A percentile compares a stretch with the other conserved stretches of the same genome.
These are phyloP conservation scores for Chaetomium sp. DNA, from an alignment of 2,329 filamentous ascomycete genomes.

Conservation along the genomic window DNA sequence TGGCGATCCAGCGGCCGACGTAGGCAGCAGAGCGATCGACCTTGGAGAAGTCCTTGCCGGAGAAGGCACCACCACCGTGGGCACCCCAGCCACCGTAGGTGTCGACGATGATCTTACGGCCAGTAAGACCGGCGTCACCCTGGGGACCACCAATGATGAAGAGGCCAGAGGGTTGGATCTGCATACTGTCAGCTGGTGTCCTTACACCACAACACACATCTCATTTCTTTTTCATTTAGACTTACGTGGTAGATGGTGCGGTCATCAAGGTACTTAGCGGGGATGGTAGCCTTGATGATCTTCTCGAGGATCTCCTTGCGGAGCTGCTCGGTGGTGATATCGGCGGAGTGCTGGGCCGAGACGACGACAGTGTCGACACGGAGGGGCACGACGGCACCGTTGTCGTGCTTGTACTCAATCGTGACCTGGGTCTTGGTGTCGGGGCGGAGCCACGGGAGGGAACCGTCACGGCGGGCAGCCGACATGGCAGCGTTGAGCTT, in stretches of 20 bases:
- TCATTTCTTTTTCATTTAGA: slow-evolving; percentile 17
- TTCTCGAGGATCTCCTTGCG: slow-evolving; percentile 94
- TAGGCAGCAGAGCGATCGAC: slow-evolving; percentile 98
- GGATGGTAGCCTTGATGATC: slow-evolving; percentile 94
- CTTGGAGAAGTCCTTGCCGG: slow-evolving; percentile 99
- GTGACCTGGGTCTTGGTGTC: slow-evolving; percentile 99
- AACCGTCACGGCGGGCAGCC: slow-evolving; percentile 77
- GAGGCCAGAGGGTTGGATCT: slow-evolving; percentile 92
- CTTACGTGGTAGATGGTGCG: slow-evolving; percentile 90
- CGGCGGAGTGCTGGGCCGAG: slow-evolving; percentile 85
- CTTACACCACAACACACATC: background rate
- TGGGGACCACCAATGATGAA: slow-evolving; percentile 99
- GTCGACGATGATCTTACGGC: slow-evolving; percentile 99
- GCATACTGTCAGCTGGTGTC: slow-evolving; percentile 27
- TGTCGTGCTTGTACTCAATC: slow-evolving; percentile 95
- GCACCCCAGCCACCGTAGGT: slow-evolving; percentile 99
- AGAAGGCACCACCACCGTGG: slow-evolving; percentile 99
- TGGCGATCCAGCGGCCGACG: slow-evolving; percentile 96
- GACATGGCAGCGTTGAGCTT: slow-evolving; percentile 96
- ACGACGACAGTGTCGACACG: slow-evolving; percentile 96
- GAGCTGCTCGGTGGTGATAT: slow-evolving; percentile 84
- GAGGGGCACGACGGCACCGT: slow-evolving; percentile 83
- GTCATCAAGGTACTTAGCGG: slow-evolving; percentile 84
- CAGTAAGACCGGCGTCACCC: slow-evolving; percentile 96
- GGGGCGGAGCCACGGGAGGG: slow-evolving; percentile 87